These are phyloP conservation scores for Penicillium sp. DNA, from an alignment of 2,329 filamentous ascomycete genomes.

Conservation along the genomic window DNA sequence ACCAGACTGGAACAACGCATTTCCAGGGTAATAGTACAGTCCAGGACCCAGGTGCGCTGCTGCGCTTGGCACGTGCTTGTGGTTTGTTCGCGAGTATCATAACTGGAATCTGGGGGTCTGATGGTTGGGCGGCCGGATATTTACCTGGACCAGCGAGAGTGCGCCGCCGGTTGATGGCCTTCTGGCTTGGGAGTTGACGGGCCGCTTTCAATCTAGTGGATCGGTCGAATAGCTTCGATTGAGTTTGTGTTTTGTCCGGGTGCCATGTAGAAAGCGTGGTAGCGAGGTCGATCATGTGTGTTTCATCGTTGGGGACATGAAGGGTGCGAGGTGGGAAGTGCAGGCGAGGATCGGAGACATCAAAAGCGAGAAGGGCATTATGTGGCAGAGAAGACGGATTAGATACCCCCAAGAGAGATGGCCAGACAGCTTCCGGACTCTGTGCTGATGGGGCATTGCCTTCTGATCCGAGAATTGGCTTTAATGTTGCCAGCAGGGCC, in stretches of 20 bases:
- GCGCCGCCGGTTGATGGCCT: conserved; percentile 74
- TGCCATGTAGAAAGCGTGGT: conserved; percentile 66
- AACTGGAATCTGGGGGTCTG: conserved; percentile 74
- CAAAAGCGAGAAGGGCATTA: conserved; percentile 68
- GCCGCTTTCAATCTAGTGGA: conserved; percentile 62
- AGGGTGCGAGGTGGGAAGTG: conserved; percentile 66
- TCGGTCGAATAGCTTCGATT: conserved; percentile 63
- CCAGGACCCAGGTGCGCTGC: conserved; percentile 66
- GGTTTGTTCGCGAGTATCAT: conserved; percentile 62
- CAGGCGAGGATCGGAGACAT: conserved; percentile 73
- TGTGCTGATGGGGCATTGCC: conserved; percentile 22
- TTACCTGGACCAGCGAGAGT: conserved; percentile 60
- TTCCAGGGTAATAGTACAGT: conserved; percentile 86
- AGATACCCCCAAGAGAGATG: conserved; percentile 51
- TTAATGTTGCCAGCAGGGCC: conserved; percentile 65
- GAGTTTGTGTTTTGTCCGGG: conserved; percentile 52
- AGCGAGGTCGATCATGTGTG: conserved; percentile 48
- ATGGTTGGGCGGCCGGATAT: conserved; percentile 53
- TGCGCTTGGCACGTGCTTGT: conserved; percentile 34
- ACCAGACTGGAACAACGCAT: conserved; percentile 81
- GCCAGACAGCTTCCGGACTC: conserved; percentile 41
- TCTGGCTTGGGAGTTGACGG: conserved; percentile 67
- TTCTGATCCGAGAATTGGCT: conserved; percentile 38
- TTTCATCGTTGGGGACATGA: conserved; percentile 38
- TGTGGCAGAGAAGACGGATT: conserved; percentile 67